A percentile compares a stretch with the other conserved stretches of the same genome.
phyloP scores from a whole-genome alignment of 2,329 filamentous ascomycete species.

The Phaeosphaeriaceae sp. region DNA sequence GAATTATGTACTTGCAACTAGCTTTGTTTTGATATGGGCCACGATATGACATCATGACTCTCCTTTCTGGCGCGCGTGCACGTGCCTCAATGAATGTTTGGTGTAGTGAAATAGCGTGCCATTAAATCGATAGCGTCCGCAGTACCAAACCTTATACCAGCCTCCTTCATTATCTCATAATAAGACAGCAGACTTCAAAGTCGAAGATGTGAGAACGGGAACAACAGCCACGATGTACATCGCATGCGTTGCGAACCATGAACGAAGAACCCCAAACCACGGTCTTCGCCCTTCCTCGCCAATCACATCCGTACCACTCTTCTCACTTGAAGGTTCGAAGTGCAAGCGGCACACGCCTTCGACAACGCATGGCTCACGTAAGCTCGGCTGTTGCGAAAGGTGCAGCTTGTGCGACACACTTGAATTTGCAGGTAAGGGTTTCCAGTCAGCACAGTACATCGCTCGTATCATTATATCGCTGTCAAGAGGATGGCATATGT shows the following conservation, averaged over 20 bases:
- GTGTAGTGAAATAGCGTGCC: background rate
- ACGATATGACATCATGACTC: conserved; percentile 29
- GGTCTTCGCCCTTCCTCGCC: too few species aligned
- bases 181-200: background rate
- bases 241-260: too few species aligned
- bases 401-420: background rate
- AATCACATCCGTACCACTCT: too few species aligned
- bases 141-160: conserved; percentile 1
- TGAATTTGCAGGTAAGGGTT: background rate
- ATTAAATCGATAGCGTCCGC: background rate
- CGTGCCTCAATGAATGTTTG: conserved; percentile 1
- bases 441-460: background rate
- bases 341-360: too few species aligned
- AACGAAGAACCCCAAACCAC: too few species aligned
- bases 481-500: too few species aligned
- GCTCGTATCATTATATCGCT: too few species aligned
- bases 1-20: conserved; percentile 16
- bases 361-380: background rate
- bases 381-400: background rate
- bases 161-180: background rate
- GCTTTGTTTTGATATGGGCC: conserved; percentile 22
- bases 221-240: background rate
- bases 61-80: conserved; percentile 11
- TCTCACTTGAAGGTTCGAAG: too few species aligned
- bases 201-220: background rate